Evolutionary conservation across 2,329 filamentous ascomycete species (phyloP).

Genomic region (Pseudophaeomoniella oleicola): DNA sequence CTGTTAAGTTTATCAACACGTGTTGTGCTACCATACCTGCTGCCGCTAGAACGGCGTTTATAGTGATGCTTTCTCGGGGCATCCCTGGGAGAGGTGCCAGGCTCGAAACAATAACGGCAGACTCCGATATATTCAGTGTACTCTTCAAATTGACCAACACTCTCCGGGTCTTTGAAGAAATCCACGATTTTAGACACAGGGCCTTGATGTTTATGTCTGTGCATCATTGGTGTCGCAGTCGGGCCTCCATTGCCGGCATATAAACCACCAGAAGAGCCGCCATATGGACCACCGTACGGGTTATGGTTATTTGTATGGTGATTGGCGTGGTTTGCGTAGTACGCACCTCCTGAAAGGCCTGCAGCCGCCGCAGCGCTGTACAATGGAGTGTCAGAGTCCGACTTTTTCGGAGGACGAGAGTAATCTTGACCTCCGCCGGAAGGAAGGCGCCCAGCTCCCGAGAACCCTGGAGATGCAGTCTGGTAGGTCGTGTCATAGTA

Average conservation of each 20-base stretch:
- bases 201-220: constrained; percentile 38
- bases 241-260: no score
- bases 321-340: constrained; percentile 19
- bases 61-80: constrained; percentile 49
- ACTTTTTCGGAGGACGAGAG: constrained; percentile 24
- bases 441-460: constrained; percentile 4
- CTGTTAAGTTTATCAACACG: constrained; percentile 46
- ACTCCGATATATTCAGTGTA: constrained; percentile 54
- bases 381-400: constrained; percentile 26
- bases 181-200: constrained; percentile 41
- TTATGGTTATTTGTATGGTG: constrained; percentile 17
- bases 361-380: constrained; percentile 30
- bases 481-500: constrained; percentile 4
- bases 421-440: background rate
- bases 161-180: constrained; percentile 50
- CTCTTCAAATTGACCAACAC: constrained; percentile 51
- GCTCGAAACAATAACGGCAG: constrained; percentile 51
- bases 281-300: constrained; percentile 12
- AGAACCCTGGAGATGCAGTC: constrained; percentile 5
- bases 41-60: constrained; percentile 15
- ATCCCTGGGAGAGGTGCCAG: constrained; percentile 37
- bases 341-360: constrained; percentile 18
- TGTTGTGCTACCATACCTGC: constrained; percentile 21
- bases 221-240: constrained; percentile 19
- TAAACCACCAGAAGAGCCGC: background rate